Conservation (phyloP, 352 stramenopile species). For the Lagenidium giganteum region DNA sequence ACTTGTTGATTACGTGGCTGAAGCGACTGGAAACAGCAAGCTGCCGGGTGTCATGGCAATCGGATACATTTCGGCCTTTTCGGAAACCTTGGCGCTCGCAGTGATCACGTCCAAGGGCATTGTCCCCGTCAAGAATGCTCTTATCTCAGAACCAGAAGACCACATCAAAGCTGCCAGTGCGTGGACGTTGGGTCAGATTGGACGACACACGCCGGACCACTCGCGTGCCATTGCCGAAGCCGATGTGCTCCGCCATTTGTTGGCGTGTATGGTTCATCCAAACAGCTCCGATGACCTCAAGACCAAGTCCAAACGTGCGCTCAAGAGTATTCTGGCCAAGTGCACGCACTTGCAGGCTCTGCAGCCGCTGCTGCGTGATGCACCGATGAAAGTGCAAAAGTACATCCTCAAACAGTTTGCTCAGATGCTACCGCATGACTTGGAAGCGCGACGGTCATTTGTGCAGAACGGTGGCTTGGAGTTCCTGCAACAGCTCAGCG, state of each 20-base stretch:
- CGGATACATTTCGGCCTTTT: conserved; percentile 94
- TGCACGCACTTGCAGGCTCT: conserved; percentile 93
- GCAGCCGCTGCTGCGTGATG: conserved; percentile 89
- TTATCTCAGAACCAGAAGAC: conserved; percentile 92
- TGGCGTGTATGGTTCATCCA: conserved; percentile 91
- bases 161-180: conserved; percentile 94
- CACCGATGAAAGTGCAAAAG: conserved; percentile 93
- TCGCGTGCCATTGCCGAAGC: conserved; percentile 89
- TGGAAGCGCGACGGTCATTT: conserved; percentile 89
- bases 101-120: conserved; percentile 95
- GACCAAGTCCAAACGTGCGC: conserved; percentile 90
- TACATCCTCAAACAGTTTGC: conserved; percentile 96
- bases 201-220: conserved; percentile 92
- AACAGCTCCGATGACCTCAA: conserved; percentile 93
- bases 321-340: conserved; percentile 93
- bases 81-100: conserved; percentile 90
- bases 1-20: conserved; percentile 91
- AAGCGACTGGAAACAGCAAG: conserved; percentile 90
- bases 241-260: conserved; percentile 89
- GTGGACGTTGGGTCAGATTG: conserved; percentile 95
- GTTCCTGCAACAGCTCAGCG: conserved; percentile 90
- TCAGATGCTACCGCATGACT: conserved; percentile 91
- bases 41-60: conserved; percentile 95
- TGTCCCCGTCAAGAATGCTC: conserved; percentile 88
- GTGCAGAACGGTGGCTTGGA: conserved; percentile 92